Evolutionary conservation across 306 rosid species (phyloP).

Genomic region (Inga oerstediana): DNA sequence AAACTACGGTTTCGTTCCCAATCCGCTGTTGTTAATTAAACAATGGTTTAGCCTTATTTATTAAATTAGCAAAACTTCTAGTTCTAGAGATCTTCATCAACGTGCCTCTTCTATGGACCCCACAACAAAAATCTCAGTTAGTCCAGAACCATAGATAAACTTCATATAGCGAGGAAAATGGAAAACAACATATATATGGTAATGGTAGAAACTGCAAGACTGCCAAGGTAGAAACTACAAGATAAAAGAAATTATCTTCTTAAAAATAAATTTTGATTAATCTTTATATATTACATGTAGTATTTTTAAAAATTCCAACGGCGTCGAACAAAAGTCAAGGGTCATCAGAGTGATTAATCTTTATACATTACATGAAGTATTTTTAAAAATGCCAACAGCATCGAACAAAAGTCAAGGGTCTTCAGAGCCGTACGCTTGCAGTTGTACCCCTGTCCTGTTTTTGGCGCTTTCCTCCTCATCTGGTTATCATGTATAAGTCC

Average conservation of each 20-base stretch:
- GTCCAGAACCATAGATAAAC: background rate
- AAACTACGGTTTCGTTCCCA: background rate
- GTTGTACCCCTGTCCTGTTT: background rate
- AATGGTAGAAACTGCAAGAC: background rate
- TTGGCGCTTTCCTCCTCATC: background rate
- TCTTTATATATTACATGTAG: background rate
- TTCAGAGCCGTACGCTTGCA: background rate
- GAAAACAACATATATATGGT: background rate
- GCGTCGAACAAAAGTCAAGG: slow-evolving; percentile 34
- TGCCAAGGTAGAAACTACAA: background rate
- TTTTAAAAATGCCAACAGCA: background rate
- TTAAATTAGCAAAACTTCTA: background rate
- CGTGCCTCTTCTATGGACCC: background rate
- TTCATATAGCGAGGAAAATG: background rate
- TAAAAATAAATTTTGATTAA: background rate
- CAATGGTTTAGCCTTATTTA: background rate
- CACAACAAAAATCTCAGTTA: background rate
- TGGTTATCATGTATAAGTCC: no score
- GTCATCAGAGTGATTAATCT: background rate
- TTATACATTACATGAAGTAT: background rate
- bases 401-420: slow-evolving; percentile 35
- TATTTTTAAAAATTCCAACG: background rate
- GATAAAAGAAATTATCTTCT: background rate
- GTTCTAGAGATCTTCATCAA: background rate
- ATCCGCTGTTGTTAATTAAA: background rate